Conservation (phyloP, 2,329 filamentous ascomycete species). For the Fusarium sp. region DNA sequence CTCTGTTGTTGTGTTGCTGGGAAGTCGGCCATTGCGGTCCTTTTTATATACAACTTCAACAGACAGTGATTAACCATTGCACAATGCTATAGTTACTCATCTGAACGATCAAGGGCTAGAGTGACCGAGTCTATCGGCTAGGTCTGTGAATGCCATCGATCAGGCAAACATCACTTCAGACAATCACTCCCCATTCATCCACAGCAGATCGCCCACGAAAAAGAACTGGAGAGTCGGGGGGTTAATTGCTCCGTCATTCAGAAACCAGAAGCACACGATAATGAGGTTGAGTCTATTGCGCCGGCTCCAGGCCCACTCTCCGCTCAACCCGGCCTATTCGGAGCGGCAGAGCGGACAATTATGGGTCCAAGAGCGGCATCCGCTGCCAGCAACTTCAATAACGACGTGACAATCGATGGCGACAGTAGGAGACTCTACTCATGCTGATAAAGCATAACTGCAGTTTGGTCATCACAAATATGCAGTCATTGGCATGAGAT, state of each 20-base stretch:
- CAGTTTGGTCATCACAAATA: background rate
- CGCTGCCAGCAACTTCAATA: background rate
- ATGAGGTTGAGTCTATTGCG: background rate
- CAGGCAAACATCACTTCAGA: too few relatives aligned
- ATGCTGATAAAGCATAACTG: constrained; percentile 7
- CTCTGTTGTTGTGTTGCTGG: too few relatives aligned
- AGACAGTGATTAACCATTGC: background rate
- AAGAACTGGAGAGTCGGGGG: background rate
- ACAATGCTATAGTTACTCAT: background rate
- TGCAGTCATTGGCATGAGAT: background rate
- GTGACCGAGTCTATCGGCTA: too few relatives aligned
- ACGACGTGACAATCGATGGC: background rate
- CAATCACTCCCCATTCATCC: background rate
- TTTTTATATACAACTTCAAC: background rate
- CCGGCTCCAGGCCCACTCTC: background rate
- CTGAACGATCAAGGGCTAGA: background rate
- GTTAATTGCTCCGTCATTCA: background rate
- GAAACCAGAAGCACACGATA: too few relatives aligned
- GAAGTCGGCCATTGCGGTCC: background rate
- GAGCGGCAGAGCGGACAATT: constrained; percentile 1
- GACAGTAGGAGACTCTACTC: background rate
- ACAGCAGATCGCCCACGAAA: background rate
- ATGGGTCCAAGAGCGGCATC: background rate
- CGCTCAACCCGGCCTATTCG: too few relatives aligned
- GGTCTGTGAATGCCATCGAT: background rate